Evolutionary conservation across 768 basidiomycete genomes (phyloP).

Genomic region (Tulasnella sp.): DNA sequence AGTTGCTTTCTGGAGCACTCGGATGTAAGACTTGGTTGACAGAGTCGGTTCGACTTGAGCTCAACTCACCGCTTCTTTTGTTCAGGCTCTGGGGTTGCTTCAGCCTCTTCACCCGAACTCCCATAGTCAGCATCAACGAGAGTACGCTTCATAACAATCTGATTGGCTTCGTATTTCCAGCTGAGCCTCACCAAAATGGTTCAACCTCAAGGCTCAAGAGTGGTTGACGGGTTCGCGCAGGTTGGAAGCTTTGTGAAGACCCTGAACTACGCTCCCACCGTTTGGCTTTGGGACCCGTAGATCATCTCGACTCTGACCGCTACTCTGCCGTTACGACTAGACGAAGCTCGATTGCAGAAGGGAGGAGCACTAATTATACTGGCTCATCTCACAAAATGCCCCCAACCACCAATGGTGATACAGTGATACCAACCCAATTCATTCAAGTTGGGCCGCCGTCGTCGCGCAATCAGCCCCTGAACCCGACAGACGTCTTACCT

Average conservation of each 20-base stretch:
- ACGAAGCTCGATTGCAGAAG: background rate
- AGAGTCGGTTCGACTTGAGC: background rate
- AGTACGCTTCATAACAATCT: background rate
- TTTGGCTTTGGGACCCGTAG: background rate
- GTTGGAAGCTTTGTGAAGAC: background rate
- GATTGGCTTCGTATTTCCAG: background rate
- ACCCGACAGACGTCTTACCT: conserved; percentile 28
- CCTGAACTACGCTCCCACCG: background rate
- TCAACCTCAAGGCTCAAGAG: background rate
- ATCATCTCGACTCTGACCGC: background rate
- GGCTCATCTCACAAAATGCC: background rate
- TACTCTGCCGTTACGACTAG: background rate
- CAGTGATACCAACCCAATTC: background rate
- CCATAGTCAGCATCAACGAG: conserved; percentile 38
- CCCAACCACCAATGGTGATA: background rate
- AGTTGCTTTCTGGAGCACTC: conserved; percentile 43
- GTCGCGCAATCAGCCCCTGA: background rate
- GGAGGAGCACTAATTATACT: background rate
- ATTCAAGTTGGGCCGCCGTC: background rate
- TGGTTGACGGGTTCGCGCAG: background rate
- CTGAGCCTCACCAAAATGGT: background rate
- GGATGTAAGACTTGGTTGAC: background rate
- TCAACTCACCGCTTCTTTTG: background rate
- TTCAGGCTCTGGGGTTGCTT: background rate
- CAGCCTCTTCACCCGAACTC: conserved; percentile 39